A percentile compares a stretch with the other conserved stretches of the same genome.
These are phyloP conservation scores for Ophiostoma piceae DNA, from an alignment of 2,329 filamentous ascomycete genomes.

Conservation along the genomic window DNA sequence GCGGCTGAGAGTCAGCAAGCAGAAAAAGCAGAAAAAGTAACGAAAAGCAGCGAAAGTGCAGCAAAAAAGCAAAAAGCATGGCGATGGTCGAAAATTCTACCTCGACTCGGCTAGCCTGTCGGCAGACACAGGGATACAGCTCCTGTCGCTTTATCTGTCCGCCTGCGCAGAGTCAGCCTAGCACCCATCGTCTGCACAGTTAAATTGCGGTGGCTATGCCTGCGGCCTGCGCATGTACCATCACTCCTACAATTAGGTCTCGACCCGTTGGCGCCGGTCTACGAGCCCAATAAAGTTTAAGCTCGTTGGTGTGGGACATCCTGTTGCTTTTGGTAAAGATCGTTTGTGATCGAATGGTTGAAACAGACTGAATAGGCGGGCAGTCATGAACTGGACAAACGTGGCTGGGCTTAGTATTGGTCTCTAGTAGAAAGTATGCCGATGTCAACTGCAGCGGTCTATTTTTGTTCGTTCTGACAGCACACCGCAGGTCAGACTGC, in stretches of 20 bases:
- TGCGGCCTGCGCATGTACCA: neutral
- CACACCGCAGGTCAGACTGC: too few relatives aligned
- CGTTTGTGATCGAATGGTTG: neutral
- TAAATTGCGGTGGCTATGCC: neutral
- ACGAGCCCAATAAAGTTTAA: neutral
- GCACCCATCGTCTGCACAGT: neutral
- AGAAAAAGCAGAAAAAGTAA: too few relatives aligned
- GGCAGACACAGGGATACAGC: neutral
- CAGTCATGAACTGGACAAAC: too few relatives aligned
- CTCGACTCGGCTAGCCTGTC: neutral
- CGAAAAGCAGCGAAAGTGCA: too few relatives aligned
- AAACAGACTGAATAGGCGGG: too few relatives aligned
- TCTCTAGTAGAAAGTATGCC: too few relatives aligned
- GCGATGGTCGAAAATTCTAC: neutral
- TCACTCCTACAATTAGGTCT: neutral
- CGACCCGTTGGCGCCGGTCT: neutral
- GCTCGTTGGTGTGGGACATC: neutral
- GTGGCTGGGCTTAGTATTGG: too few relatives aligned
- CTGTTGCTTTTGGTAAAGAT: neutral
- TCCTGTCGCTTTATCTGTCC: neutral
- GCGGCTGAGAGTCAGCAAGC: constrained; percentile 2
- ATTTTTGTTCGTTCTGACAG: too few relatives aligned
- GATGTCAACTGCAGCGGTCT: too few relatives aligned
- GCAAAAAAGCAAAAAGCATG: neutral
- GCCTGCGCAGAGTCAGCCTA: too few relatives aligned